Base-by-base conservation (phyloP, 2,329 filamentous ascomycete species). In the Dactylella cylindrospora region DNA sequence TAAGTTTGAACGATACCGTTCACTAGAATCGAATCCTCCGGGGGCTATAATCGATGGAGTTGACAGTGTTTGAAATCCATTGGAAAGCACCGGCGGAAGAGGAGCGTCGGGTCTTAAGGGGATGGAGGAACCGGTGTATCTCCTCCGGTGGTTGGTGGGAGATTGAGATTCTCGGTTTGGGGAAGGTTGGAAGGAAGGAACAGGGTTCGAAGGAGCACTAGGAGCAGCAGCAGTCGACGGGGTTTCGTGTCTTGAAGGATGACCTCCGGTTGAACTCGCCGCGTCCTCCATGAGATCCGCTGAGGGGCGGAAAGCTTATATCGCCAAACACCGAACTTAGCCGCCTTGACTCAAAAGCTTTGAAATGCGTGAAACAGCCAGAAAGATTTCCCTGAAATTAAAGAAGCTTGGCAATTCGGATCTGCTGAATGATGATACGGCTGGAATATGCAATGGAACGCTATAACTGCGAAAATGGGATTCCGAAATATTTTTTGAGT, bases 231-330 rank as follows among this genome's bases (percentile, higher is more conserved):
- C 19, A 15, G 55, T 38, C 22, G 50, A 59, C 12, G 35, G 19
- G 1, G 26, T 22, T 40, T 53, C 38, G 28, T 44, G 31, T 38
- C 36, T 31, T 53, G 55, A 60, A 51, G 55, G 55, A 53, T 61
- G 47, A 36, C 55, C 55, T 49, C 55, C 55, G 19, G 55, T 36
- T 53, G 41, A 61, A 47, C 31, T 53, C 43, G 35, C 55, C 47
- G 53, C 55, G 55, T 61, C 55, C 55, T 61, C 55, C 55, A 61
- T 61, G 39, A 49, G 47, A 61, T 61, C 55, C 55, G 55, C 55
- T 61, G 12, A 25, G 25, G 36, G 55, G 55, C 55, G 55, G 55
- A 61, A 53, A 47, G 47, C 40, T 47, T 60, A 32, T 52, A 46
- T 52, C 47, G 22, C 55, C 47, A 61, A 49, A 61, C 47, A 44